These are phyloP conservation scores for Colletotrichum incanum DNA, from an alignment of 2,329 filamentous ascomycete species.

Conservation along the genomic window DNA sequence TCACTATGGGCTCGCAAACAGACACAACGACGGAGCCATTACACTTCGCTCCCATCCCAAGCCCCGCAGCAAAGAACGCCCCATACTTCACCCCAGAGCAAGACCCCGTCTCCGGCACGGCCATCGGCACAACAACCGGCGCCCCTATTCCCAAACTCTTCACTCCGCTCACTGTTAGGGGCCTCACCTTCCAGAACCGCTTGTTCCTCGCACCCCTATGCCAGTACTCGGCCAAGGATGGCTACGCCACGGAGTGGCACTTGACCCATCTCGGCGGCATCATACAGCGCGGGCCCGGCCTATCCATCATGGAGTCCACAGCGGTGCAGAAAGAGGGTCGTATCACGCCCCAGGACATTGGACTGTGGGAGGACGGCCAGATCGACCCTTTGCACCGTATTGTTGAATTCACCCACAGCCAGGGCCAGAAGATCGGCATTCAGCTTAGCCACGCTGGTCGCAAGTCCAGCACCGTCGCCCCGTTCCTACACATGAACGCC, in stretches of 20 bases:
- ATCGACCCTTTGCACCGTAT: slow-evolving; percentile 70
- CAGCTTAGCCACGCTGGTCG: slow-evolving; percentile 84
- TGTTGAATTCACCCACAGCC: slow-evolving; percentile 71
- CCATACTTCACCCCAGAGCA: slow-evolving; percentile 67
- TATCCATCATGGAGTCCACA: slow-evolving; percentile 77
- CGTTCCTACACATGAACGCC: slow-evolving; percentile 75
- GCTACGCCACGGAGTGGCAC: slow-evolving; percentile 81
- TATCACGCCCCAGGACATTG: slow-evolving; percentile 78
- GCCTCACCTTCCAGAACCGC: slow-evolving; percentile 61
- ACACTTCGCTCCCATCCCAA: slow-evolving; percentile 24
- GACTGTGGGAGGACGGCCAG: slow-evolving; percentile 80
- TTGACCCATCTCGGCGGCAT: slow-evolving; percentile 82
- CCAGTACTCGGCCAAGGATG: slow-evolving; percentile 61
- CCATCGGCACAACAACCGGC: slow-evolving; percentile 59
- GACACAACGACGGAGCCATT: background rate
- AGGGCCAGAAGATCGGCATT: slow-evolving; percentile 77
- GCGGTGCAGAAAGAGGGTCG: slow-evolving; percentile 75
- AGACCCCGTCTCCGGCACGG: slow-evolving; percentile 60
- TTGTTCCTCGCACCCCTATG: slow-evolving; percentile 65
- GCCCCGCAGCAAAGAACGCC: slow-evolving; percentile 51
- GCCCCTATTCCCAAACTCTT: slow-evolving; percentile 67
- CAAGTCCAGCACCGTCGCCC: slow-evolving; percentile 70
- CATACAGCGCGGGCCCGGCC: slow-evolving; percentile 75
- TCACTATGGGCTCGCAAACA: slow-evolving; percentile 10
- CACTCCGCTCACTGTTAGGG: slow-evolving; percentile 63